Evolutionary conservation across 2,329 filamentous ascomycete species (phyloP).

Genomic region (Hymenoscyphus occultus): DNA sequence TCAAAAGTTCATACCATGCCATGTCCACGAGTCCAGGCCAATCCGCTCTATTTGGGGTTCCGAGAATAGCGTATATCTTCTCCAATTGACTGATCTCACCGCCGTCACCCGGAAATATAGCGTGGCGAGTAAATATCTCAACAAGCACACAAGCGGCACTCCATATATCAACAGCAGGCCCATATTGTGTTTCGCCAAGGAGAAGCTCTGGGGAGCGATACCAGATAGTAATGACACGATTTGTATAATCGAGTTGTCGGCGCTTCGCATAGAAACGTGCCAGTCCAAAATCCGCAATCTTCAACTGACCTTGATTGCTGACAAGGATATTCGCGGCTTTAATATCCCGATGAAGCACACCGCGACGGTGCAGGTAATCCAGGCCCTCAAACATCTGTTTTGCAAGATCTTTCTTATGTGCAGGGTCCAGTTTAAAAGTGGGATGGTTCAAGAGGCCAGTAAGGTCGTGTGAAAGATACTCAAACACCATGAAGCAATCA

Average conservation of each 20-base stretch:
- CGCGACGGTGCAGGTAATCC: conserved; percentile 86
- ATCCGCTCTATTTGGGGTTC: conserved; percentile 77
- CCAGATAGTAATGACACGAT: conserved; percentile 98
- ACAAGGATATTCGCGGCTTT: conserved; percentile 98
- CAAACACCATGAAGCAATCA: conserved; percentile 99
- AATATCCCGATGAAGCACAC: conserved; percentile 96
- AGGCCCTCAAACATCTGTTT: conserved; percentile 91
- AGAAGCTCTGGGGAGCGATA: conserved; percentile 89
- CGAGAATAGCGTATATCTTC: conserved; percentile 91
- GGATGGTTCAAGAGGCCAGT: conserved; percentile 95
- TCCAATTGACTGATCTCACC: conserved; percentile 95
- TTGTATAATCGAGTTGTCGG: conserved; percentile 91
- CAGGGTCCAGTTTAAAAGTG: conserved; percentile 76
- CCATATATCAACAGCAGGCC: conserved; percentile 90
- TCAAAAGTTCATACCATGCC: conserved; percentile 93
- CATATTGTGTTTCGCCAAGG: conserved; percentile 86
- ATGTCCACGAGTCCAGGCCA: conserved; percentile 93
- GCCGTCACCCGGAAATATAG: conserved; percentile 93
- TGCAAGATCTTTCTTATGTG: conserved; percentile 90
- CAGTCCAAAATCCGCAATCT: conserved; percentile 92
- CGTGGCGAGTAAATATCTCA: conserved; percentile 90
- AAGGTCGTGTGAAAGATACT: conserved; percentile 93
- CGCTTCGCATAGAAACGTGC: conserved; percentile 95
- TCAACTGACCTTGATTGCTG: conserved; percentile 82
- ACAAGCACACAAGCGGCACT: conserved; percentile 95